Evolutionary conservation across 148 eudicot genomes (phyloP).

Genomic region (Drosera capensis): DNA sequence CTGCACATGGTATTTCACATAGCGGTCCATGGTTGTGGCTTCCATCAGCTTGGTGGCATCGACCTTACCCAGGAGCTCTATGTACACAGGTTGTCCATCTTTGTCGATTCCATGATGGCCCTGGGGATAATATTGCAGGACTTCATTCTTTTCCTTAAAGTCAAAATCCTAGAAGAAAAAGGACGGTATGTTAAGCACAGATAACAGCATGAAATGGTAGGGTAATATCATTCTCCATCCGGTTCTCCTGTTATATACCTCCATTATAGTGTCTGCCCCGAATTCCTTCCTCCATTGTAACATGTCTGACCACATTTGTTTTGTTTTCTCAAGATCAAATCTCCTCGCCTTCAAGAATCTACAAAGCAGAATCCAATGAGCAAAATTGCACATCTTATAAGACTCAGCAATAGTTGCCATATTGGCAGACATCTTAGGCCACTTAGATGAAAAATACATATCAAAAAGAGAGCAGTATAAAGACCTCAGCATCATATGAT

Average conservation of each 20-base stretch:
- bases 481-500: slow-evolving; percentile 56
- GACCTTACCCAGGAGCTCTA: slow-evolving; percentile 87
- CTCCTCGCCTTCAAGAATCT: slow-evolving; percentile 33
- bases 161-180: slow-evolving; percentile 61
- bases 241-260: slow-evolving; percentile 20
- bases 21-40: slow-evolving; percentile 77
- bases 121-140: slow-evolving; percentile 76
- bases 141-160: slow-evolving; percentile 62
- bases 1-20: slow-evolving; percentile 68
- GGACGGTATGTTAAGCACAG: neutral
- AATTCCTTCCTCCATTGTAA: slow-evolving; percentile 39
- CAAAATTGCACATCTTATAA: neutral
- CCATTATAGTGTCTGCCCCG: slow-evolving; percentile 31
- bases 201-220: neutral
- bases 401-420: too few species aligned
- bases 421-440: neutral
- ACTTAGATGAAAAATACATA: neutral
- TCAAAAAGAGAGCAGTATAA: neutral
- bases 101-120: slow-evolving; percentile 95
- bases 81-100: slow-evolving; percentile 88
- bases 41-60: slow-evolving; percentile 87
- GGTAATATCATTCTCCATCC: neutral
- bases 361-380: slow-evolving; percentile 1
- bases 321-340: slow-evolving; percentile 30
- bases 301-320: slow-evolving; percentile 40